Conservation (phyloP, 495 filamentous ascomycete genomes). For the Hapsidospora chrysogenum region DNA sequence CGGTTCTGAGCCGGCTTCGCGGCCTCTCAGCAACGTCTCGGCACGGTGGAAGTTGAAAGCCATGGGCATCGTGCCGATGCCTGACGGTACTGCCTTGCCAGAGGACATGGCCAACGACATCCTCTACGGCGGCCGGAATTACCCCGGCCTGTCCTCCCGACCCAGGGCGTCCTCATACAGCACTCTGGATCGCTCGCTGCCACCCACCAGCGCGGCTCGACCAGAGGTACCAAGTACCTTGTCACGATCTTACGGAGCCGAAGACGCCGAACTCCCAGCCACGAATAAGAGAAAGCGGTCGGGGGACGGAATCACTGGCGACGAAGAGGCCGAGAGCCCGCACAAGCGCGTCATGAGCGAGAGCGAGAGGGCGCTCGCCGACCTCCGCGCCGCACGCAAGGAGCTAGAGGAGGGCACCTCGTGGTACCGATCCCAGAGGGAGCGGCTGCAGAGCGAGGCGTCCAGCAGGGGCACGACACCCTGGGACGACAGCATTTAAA, state of each 20-base stretch:
- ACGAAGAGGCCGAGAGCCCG: constrained; percentile 1
- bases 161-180: neutral
- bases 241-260: neutral
- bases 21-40: constrained; percentile 1
- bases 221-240: too few species aligned
- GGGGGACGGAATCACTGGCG: too few species aligned
- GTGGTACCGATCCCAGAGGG: constrained; percentile 5
- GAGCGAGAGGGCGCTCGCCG: neutral
- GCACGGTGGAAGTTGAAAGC: constrained; percentile 14
- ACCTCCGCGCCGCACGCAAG: constrained; percentile 2
- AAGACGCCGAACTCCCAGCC: neutral
- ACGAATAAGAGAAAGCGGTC: constrained; percentile 3
- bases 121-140: neutral
- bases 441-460: constrained; percentile 1
- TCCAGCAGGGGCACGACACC: constrained; percentile 3
- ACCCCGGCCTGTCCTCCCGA: neutral
- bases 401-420: constrained; percentile 5
- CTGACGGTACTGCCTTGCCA: constrained; percentile 16
- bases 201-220: neutral
- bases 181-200: neutral
- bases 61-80: constrained; percentile 16
- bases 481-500: constrained; percentile 3
- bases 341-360: constrained; percentile 4
- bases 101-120: constrained; percentile 10
- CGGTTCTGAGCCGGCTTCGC: neutral